Base-by-base conservation (phyloP, 306 rosid genomes). In the Myrica gale region DNA sequence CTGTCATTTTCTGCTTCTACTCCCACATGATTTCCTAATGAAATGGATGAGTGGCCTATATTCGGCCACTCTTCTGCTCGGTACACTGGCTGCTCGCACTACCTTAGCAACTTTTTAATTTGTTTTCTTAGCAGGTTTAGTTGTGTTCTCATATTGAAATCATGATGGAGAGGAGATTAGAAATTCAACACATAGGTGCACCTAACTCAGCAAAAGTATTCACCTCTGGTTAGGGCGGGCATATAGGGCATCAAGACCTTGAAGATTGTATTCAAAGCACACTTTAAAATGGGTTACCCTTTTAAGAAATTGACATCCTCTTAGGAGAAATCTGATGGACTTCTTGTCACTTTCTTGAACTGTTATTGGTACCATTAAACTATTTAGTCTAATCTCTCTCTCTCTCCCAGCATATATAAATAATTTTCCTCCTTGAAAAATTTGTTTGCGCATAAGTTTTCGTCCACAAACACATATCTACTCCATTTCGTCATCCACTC, bases 271-370 rank as follows among this genome's bases (percentile, higher is more conserved):
- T 83, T 88, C 85, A 17, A 45, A 48, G 60, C 45, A 73, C 42
- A 71, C 70, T 69, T 62, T 17, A 69, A 48, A 71, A 72, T 54
- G 51, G 62, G 76, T 47, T 47, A 55, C 19, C 53, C 68, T 42
- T 2, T 23, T 41, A 5, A 58, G 72, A 76, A 44, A 62, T 23
- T 62, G 15, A n/a, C 74, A 80, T 74, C 80, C 80, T 63, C 67
- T 57, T 79, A 4, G 80, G 79, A 75, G 84, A 84, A 80, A 82
- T 72, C 81, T 74, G 69, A 70, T 86, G 86, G 81, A 70, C 60
- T 74, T 56, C 54, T 20, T 79, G 74, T 81, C 85, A 76, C 62
- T 68, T 61, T 82, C 72, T 77, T n/a, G 44, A 37, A 67, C 61
- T 71, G 70, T 71, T 75, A 57, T 72, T 46, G 61, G 48, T 51